Conservation (phyloP, 345 rosid genomes). For the Bruguiera gymnorhiza region DNA sequence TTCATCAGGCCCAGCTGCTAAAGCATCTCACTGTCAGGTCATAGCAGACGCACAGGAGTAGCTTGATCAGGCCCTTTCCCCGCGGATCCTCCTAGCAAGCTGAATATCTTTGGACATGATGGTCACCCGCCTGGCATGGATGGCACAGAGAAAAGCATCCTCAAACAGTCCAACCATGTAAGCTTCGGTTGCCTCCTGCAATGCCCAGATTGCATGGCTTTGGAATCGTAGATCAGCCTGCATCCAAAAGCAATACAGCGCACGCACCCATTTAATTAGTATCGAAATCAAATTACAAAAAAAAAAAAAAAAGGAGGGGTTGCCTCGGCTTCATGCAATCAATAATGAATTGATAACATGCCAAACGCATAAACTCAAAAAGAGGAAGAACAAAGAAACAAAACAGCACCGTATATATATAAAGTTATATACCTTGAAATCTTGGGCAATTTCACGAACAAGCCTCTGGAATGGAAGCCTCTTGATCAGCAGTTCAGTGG, state of each 20-base stretch:
- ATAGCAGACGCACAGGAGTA: not conserved
- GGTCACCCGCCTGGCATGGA: conserved; percentile 25
- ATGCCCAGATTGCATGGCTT: conserved; percentile 24
- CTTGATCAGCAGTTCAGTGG: conserved; percentile 26
- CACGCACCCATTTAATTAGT: not conserved
- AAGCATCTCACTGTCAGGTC: not conserved
- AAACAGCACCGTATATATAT: no score
- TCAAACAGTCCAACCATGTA: conserved; percentile 25
- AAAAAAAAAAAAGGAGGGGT: no score
- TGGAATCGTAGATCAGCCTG: conserved; percentile 25
- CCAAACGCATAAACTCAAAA: not conserved
- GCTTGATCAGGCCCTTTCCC: conserved; percentile 17
- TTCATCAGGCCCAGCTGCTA: no score
- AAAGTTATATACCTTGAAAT: conserved; percentile 14
- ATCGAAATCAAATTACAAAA: not conserved
- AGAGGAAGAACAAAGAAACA: not conserved
- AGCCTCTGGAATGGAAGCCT: conserved; percentile 29
- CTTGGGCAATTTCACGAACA: conserved; percentile 32
- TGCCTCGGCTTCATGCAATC: no score
- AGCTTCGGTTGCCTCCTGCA: conserved; percentile 26
- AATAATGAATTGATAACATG: not conserved
- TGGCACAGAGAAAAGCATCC: conserved; percentile 23
- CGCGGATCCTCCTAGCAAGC: conserved; percentile 23
- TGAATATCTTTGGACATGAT: conserved; percentile 20
- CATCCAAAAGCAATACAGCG: not conserved